Evolutionary conservation across 2,329 filamentous ascomycete species (phyloP).

Genomic region (Orbilia blumenaviensis): DNA sequence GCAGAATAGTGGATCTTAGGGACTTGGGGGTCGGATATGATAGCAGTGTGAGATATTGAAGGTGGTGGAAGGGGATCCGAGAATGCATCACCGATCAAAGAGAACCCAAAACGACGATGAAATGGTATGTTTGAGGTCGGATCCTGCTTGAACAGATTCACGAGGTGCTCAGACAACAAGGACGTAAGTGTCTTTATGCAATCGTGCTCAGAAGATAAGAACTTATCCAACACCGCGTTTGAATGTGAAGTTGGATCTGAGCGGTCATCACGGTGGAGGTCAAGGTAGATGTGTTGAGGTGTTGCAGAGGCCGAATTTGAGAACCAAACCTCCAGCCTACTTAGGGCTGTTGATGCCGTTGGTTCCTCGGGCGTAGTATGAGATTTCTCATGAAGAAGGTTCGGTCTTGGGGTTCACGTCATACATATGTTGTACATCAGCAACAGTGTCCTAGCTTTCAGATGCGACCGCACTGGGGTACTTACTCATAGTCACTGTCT

Average conservation of each 20-base stretch:
- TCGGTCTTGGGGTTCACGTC: conserved; percentile 25
- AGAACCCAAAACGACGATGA: conserved; percentile 34
- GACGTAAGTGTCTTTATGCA: conserved; percentile 3
- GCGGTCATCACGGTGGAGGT: conserved; percentile 25
- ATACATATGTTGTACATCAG: background rate
- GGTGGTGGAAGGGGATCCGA: conserved; percentile 43
- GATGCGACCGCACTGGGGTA: background rate
- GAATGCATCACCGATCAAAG: conserved; percentile 25
- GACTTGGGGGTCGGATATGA: conserved; percentile 42
- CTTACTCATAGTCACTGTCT: conserved; percentile 6
- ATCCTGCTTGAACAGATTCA: conserved; percentile 10
- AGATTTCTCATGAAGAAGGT: conserved; percentile 47
- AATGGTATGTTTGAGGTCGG: conserved; percentile 16
- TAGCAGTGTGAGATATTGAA: conserved; percentile 49
- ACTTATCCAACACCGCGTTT: conserved; percentile 17
- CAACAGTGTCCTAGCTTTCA: background rate
- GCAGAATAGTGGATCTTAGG: conserved; percentile 31
- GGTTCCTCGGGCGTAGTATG: conserved; percentile 41
- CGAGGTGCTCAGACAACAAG: conserved; percentile 18
- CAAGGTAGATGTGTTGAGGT: conserved; percentile 48
- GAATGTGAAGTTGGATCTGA: conserved; percentile 18
- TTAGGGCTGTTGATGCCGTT: background rate
- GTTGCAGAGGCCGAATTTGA: conserved; percentile 32
- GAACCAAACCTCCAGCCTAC: conserved; percentile 41
- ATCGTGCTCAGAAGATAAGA: conserved; percentile 37